A percentile compares a stretch with the other conserved stretches of the same genome.
Conservation (phyloP, 2,329 filamentous ascomycete genomes). For the Stagonosporopsis cucurbitacearum region DNA sequence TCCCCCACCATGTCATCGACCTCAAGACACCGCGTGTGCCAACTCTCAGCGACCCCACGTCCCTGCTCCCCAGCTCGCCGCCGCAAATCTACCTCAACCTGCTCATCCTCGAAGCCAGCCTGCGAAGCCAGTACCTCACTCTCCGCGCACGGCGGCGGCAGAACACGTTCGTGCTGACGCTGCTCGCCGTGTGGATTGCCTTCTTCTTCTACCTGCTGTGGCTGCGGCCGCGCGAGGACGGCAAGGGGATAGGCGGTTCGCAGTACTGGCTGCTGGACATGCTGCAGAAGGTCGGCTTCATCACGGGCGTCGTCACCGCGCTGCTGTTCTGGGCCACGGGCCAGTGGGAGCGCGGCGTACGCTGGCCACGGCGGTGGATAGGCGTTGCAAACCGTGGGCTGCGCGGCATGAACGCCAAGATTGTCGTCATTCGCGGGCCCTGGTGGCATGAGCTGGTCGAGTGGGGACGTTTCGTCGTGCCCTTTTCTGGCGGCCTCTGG, state of each 20-base stretch:
- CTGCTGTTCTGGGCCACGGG: constrained; percentile 92
- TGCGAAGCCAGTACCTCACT: constrained; percentile 91
- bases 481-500: constrained; percentile 61
- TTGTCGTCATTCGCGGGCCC: constrained; percentile 83
- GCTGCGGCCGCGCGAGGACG: constrained; percentile 94
- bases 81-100: constrained; percentile 98
- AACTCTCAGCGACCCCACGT: constrained; percentile 70
- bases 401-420: constrained; percentile 92
- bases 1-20: constrained; percentile 41
- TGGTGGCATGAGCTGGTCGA: constrained; percentile 81
- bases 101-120: constrained; percentile 90
- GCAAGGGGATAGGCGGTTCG: constrained; percentile 85
- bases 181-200: constrained; percentile 79
- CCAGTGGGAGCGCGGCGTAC: constrained; percentile 92
- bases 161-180: constrained; percentile 87
- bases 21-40: constrained; percentile 49
- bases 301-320: constrained; percentile 86
- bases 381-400: constrained; percentile 87
- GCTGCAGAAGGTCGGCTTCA: constrained; percentile 86
- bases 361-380: constrained; percentile 93
- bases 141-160: constrained; percentile 86
- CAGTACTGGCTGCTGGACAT: constrained; percentile 97
- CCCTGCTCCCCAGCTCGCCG: constrained; percentile 84
- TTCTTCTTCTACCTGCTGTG: constrained; percentile 91
- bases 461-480: constrained; percentile 77